Evolutionary conservation across 352 stramenopile genomes (phyloP), one percentile per base, ranked within the genome.

Genomic region (Phytophthora sp.): DNA sequence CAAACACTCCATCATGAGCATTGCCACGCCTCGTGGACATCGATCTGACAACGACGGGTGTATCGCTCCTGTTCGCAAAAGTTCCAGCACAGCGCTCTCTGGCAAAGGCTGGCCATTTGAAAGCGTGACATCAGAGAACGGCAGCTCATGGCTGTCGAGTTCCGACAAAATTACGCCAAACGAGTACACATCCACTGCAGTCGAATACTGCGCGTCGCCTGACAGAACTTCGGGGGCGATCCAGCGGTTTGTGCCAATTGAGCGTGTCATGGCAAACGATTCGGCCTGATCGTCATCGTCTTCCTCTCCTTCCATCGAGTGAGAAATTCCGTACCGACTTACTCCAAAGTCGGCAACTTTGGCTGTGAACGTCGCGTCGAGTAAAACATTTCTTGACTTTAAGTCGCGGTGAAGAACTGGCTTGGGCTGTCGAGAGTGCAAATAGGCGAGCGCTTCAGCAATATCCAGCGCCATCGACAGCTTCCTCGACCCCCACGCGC

Each of bases 341-440:
- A 88, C 69, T 0, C 83, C 82, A 59, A 94, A 94, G 41, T 91
- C 85, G 2, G 69, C 76, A 2, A 94, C 66, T 50, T 92, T 94
- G 23, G 84, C 85, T 0, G 69, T 79, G 31, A 72, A 76, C 13
- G 84, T 69, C 7, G 64, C 72, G 51, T 85, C 71, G 8, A 94
- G 55, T 6, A 92, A 54, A 2, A 95, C 70, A 31, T 91, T 92
- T 2, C 79, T 70, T 0, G 82, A 93, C 37, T 87, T 90, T 17
- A 95, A 57, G 43, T 92, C 82, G 2, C 86, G 79, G 45, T 95
- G 82, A 2, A 95, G 65, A 54, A 93, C 64, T 1, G 80, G 69
- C 6, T 76, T 60, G 0, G 71, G 55, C 9, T 84, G 76, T 49
- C 58, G 8, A 0, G 81, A 84, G 54, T 95, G 87, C 38, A 89